A percentile compares a stretch with the other conserved stretches of the same genome.
phyloP scores from a whole-genome alignment of 331 rosid species.

The Quercus tomentella region DNA sequence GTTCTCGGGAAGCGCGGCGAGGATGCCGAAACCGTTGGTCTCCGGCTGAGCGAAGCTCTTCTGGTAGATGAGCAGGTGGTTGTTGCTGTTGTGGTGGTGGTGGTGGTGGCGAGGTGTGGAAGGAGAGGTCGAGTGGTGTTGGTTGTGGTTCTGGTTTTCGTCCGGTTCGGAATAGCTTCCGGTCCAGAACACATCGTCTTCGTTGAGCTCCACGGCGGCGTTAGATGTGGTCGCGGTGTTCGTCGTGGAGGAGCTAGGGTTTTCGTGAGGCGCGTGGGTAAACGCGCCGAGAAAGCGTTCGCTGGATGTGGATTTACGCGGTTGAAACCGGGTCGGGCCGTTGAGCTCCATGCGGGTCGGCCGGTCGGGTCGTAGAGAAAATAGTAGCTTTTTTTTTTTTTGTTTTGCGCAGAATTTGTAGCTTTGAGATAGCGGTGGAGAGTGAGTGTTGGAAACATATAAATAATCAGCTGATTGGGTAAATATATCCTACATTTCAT shows the following conservation, averaged over 20 bases:
- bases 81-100: conserved; percentile 8
- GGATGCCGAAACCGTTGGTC: conserved; percentile 54
- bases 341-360: conserved; percentile 36
- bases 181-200: conserved; percentile 65
- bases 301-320: conserved; percentile 30
- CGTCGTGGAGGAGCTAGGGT: conserved; percentile 16
- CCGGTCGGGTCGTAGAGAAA: not conserved
- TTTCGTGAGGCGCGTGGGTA: conserved; percentile 16
- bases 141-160: conserved; percentile 15
- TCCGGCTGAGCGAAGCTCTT: conserved; percentile 39
- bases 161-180: conserved; percentile 35
- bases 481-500: not conserved
- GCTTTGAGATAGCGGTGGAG: not conserved
- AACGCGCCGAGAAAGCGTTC: conserved; percentile 59
- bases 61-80: conserved; percentile 9
- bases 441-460: not conserved
- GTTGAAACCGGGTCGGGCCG: conserved; percentile 41
- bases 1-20: conserved; percentile 68
- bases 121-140: conserved; percentile 38
- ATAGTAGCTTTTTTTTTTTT: too few relatives aligned
- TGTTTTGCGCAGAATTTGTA: not conserved
- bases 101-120: not conserved
- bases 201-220: conserved; percentile 49
- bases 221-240: not conserved
- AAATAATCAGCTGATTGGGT: too few relatives aligned